Percentiles rank a stretch among this genome's conserved stretches.
phyloP scores from a whole-genome alignment of 2,329 filamentous ascomycete species.

The Elsinoe ampelina region DNA sequence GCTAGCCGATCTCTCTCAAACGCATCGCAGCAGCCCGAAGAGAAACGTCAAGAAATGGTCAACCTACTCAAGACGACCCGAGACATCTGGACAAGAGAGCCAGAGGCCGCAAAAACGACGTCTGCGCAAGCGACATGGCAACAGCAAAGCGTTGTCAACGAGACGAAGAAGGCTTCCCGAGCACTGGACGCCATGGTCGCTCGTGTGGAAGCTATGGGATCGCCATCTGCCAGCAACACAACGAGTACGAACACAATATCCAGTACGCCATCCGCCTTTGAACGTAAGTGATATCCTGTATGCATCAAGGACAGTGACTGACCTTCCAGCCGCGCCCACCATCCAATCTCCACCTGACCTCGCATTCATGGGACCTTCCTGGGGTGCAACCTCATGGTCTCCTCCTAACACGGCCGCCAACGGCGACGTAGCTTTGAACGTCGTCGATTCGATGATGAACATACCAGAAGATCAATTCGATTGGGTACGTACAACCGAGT shows the following conservation, averaged over 20 bases:
- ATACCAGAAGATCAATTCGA: constrained; percentile 10
- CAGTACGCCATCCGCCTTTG: background rate
- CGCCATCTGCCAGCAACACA: background rate
- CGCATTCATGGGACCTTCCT: background rate
- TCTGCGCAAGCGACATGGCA: background rate
- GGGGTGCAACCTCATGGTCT: background rate
- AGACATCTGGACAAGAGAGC: constrained; percentile 1
- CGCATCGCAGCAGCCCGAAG: background rate
- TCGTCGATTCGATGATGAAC: constrained; percentile 1
- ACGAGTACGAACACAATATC: background rate
- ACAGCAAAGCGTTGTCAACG: background rate
- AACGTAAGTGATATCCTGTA: background rate
- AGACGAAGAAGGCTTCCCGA: constrained; percentile 2
- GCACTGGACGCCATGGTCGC: constrained; percentile 3
- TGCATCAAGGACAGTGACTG: background rate
- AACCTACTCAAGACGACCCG: background rate
- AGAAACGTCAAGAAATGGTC: background rate
- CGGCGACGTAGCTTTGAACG: background rate
- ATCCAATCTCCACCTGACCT: background rate
- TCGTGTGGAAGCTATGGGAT: background rate
- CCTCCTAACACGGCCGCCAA: background rate
- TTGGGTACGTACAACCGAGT: background rate
- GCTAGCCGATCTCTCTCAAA: background rate
- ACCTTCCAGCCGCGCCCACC: background rate
- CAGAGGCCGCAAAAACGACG: background rate